phyloP scores from a whole-genome alignment of 306 rosid genomes.

The Citrullus amarus region DNA sequence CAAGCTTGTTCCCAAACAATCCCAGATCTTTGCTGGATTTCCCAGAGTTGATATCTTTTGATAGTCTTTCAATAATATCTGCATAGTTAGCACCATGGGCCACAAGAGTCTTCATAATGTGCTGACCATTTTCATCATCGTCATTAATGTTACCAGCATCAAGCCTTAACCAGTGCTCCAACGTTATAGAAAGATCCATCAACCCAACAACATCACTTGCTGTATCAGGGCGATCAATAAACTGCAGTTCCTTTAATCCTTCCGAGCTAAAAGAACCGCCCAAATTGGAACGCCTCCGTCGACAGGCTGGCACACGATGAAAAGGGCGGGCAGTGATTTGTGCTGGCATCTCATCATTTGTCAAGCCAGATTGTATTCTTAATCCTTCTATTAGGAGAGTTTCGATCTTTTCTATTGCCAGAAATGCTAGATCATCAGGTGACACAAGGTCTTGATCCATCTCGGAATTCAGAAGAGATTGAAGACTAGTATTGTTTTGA shows the following conservation, averaged over 20 bases:
- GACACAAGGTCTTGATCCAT: conserved; percentile 19
- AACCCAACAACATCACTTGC: conserved; percentile 19
- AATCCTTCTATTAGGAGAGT: conserved; percentile 54
- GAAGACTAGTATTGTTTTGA: conserved; percentile 1
- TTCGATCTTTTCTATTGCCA: conserved; percentile 37
- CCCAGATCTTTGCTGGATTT: conserved; percentile 18
- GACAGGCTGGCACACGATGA: conserved; percentile 1
- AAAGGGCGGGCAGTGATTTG: conserved; percentile 18
- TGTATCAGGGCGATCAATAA: conserved; percentile 6
- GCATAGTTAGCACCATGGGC: conserved; percentile 39
- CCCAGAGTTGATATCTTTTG: conserved; percentile 12
- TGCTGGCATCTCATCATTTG: conserved; percentile 38
- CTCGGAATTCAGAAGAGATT: conserved; percentile 11
- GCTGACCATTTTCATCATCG: conserved; percentile 28
- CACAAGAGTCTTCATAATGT: conserved; percentile 27
- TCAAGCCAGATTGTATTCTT: conserved; percentile 53
- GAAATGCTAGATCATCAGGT: conserved; percentile 39
- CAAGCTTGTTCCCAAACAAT: conserved; percentile 44
- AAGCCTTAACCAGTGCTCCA: conserved; percentile 59
- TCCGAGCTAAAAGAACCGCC: conserved; percentile 10
- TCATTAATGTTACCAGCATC: conserved; percentile 46
- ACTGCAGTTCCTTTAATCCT: conserved; percentile 18
- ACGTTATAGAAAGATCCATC: conserved; percentile 39
- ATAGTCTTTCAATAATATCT: conserved; percentile 27
- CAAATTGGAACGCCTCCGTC: conserved; percentile 6